phyloP scores from a whole-genome alignment of 2,329 filamentous ascomycete species.

The Diaporthe humulicola region DNA sequence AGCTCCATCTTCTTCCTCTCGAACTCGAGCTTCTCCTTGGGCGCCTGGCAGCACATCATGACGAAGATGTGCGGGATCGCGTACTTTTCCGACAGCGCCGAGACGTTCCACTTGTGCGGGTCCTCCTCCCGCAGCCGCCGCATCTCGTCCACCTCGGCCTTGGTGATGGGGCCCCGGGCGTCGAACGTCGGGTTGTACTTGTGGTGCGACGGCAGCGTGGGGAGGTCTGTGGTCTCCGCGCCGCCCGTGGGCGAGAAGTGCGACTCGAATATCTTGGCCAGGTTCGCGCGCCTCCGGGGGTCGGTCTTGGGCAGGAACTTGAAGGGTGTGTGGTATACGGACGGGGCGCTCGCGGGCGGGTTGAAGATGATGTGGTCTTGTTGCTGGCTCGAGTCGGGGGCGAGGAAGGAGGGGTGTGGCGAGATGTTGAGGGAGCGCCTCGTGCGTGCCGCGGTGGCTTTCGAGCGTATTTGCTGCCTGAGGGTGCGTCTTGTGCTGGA shows the following conservation, averaged over 20 bases:
- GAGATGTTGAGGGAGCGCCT: constrained; percentile 71
- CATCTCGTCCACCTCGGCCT: constrained; percentile 71
- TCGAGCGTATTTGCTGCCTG: constrained; percentile 53
- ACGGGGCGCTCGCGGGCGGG: constrained; percentile 59
- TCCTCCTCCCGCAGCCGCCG: constrained; percentile 66
- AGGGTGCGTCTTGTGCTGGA: constrained; percentile 31
- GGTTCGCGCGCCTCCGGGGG: constrained; percentile 64
- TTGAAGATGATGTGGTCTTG: constrained; percentile 62
- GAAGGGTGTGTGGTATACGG: constrained; percentile 75
- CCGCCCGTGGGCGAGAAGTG: constrained; percentile 30
- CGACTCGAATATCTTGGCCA: constrained; percentile 57
- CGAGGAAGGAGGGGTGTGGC: constrained; percentile 72
- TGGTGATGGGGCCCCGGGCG: constrained; percentile 63
- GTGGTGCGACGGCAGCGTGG: constrained; percentile 28
- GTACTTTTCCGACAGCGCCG: constrained; percentile 66
- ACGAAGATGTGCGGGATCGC: constrained; percentile 69
- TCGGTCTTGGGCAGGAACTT: constrained; percentile 73
- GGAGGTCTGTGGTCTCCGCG: constrained; percentile 38
- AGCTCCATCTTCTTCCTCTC: constrained; percentile 61
- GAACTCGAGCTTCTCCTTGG: constrained; percentile 60
- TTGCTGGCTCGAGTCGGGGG: constrained; percentile 48
- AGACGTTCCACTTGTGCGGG: constrained; percentile 68
- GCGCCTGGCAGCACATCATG: constrained; percentile 67
- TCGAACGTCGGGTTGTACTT: constrained; percentile 34
- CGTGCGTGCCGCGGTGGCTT: constrained; percentile 65